Conservation (phyloP, 164 flowering plant genomes). For the Annona squamosa region DNA sequence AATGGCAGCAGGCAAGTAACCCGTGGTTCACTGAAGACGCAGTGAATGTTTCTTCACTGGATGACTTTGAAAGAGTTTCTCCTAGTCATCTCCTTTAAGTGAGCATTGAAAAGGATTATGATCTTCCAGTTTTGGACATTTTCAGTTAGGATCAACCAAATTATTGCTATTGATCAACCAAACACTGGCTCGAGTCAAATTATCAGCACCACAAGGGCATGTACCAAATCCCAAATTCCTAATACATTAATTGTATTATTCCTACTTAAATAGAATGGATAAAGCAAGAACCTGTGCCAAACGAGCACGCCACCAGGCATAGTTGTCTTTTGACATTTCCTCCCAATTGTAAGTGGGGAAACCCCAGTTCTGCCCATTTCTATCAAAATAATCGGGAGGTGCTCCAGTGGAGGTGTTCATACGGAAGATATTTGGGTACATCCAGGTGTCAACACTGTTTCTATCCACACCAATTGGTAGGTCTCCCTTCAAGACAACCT, state of each 20-base stretch:
- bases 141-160: background rate
- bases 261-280: constrained; percentile 1
- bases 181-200: background rate
- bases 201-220: background rate
- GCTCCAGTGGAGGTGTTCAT: constrained; percentile 97
- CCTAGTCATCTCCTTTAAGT: background rate
- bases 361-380: constrained; percentile 98
- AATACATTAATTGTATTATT: background rate
- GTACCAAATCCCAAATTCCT: no score
- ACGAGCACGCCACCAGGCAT: constrained; percentile 99
- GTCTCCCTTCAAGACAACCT: constrained; percentile 89
- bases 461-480: constrained; percentile 94
- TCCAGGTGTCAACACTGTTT: constrained; percentile 98
- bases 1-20: background rate
- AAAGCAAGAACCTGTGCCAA: constrained; percentile 57
- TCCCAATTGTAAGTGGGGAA: constrained; percentile 97
- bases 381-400: constrained; percentile 92
- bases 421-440: constrained; percentile 78
- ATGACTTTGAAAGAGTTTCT: no score
- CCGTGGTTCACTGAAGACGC: background rate
- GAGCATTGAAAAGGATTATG: background rate
- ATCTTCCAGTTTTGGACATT: background rate
- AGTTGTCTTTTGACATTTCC: constrained; percentile 95
- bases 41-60: background rate
- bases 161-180: background rate